These are phyloP conservation scores for Haplosporangium sp. DNA, from an alignment of 371 early-diverging fungal species.

Conservation along the genomic window DNA sequence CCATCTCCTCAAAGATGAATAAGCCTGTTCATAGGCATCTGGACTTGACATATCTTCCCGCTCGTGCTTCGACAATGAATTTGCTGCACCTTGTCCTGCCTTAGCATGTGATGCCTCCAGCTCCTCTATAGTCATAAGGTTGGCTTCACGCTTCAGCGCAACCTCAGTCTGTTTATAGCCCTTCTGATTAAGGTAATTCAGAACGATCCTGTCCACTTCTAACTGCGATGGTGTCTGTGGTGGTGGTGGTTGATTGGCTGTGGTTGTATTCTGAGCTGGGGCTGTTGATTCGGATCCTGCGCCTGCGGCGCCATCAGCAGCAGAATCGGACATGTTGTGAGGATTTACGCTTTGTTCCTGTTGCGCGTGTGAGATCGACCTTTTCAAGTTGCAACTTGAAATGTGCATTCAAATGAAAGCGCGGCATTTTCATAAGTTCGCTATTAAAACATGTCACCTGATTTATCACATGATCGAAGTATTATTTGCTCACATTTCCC, in stretches of 20 bases:
- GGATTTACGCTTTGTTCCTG: background rate
- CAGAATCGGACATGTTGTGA: slow-evolving; percentile 32
- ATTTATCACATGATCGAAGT: background rate
- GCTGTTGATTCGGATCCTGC: slow-evolving; percentile 23
- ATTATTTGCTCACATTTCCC: too few species aligned
- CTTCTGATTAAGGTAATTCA: slow-evolving; percentile 66
- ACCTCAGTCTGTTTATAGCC: slow-evolving; percentile 69
- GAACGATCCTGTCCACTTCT: slow-evolving; percentile 64
- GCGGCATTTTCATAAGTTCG: background rate
- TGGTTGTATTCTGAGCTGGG: slow-evolving; percentile 12
- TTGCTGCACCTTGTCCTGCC: background rate
- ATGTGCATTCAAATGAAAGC: background rate
- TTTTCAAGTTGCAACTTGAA: background rate
- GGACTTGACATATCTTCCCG: slow-evolving; percentile 83
- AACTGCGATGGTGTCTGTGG: slow-evolving; percentile 38
- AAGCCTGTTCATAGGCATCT: slow-evolving; percentile 81
- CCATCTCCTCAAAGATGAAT: slow-evolving; percentile 89
- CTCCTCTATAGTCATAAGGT: slow-evolving; percentile 55
- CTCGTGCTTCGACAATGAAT: slow-evolving; percentile 51
- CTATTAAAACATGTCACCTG: background rate
- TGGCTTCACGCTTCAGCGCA: slow-evolving; percentile 58
- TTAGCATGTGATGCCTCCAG: slow-evolving; percentile 19
- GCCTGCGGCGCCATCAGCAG: slow-evolving; percentile 30
- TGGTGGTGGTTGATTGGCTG: slow-evolving; percentile 20
- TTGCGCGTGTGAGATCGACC: slow-evolving; percentile 13